These are phyloP conservation scores for Coemansia sp. DNA, from an alignment of 192 early-diverging fungal genomes.

Conservation along the genomic window DNA sequence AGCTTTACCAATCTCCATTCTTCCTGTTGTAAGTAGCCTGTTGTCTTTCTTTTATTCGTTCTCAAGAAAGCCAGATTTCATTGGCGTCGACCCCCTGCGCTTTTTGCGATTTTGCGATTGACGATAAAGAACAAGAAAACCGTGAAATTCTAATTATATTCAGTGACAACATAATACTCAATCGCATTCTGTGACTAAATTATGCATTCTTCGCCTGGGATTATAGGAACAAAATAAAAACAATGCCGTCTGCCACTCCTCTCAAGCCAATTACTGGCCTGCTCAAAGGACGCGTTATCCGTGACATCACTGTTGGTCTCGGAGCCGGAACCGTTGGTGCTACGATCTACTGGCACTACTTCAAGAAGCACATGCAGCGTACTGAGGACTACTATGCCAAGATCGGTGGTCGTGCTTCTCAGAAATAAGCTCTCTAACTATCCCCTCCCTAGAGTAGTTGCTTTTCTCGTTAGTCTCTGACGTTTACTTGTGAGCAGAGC, in stretches of 20 bases:
- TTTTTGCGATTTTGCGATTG: too few species aligned
- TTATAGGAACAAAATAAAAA: background rate
- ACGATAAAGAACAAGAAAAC: too few species aligned
- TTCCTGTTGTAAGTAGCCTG: background rate
- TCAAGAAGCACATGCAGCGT: constrained; percentile 44
- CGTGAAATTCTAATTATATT: too few species aligned
- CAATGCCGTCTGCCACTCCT: constrained; percentile 54
- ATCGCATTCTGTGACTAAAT: too few species aligned
- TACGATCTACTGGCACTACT: constrained; percentile 50
- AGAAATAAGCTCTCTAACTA: constrained; percentile 13
- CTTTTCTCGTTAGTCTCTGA: too few species aligned
- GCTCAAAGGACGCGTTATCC: constrained; percentile 49
- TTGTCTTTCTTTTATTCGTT: background rate
- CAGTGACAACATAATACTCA: too few species aligned
- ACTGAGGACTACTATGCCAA: constrained; percentile 53
- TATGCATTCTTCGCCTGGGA: too few species aligned
- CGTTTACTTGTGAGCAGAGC: too few species aligned
- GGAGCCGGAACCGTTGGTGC: constrained; percentile 33
- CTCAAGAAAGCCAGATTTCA: too few species aligned
- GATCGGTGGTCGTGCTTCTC: constrained; percentile 37
- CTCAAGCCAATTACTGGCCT: constrained; percentile 55
- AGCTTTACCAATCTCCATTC: too few species aligned
- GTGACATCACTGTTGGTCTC: constrained; percentile 49
- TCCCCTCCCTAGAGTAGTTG: background rate
- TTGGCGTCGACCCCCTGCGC: too few species aligned